Evolutionary conservation across 352 stramenopile species (phyloP).

Genomic region (Blastocystis hominis): DNA sequence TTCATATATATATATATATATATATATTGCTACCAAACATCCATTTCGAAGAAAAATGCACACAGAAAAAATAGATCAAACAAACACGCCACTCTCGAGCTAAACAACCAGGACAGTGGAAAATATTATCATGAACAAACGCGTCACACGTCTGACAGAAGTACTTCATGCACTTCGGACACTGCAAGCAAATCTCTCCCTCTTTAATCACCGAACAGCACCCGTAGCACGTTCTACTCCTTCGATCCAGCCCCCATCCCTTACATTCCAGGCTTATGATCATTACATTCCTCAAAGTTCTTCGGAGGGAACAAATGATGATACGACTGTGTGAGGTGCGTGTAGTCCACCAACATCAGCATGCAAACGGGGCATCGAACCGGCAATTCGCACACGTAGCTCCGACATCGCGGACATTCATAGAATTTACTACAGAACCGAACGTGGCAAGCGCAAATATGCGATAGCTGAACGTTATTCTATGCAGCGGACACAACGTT

Average conservation of each 20-base stretch:
- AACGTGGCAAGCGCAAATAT: slow-evolving; percentile 41
- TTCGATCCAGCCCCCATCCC: background rate
- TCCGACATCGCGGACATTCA: slow-evolving; percentile 22
- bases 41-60: no score
- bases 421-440: background rate
- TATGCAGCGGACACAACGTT: background rate
- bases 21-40: no score
- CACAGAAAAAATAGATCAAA: background rate
- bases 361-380: slow-evolving; percentile 17
- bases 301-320: slow-evolving; percentile 8
- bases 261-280: background rate
- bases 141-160: slow-evolving; percentile 42
- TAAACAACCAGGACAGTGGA: slow-evolving; percentile 46
- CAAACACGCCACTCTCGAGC: background rate
- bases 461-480: background rate
- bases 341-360: slow-evolving; percentile 33
- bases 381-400: slow-evolving; percentile 33
- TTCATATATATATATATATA: background rate
- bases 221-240: slow-evolving; percentile 5
- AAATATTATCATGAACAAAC: slow-evolving; percentile 39
- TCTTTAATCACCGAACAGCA: background rate
- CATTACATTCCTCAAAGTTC: background rate
- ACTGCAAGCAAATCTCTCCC: slow-evolving; percentile 26
- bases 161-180: slow-evolving; percentile 4
- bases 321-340: slow-evolving; percentile 30